A percentile compares a stretch with the other conserved stretches of the same genome.
Evolutionary conservation across 2,329 filamentous ascomycete genomes (phyloP).

Genomic region (Xylaria multiplex): DNA sequence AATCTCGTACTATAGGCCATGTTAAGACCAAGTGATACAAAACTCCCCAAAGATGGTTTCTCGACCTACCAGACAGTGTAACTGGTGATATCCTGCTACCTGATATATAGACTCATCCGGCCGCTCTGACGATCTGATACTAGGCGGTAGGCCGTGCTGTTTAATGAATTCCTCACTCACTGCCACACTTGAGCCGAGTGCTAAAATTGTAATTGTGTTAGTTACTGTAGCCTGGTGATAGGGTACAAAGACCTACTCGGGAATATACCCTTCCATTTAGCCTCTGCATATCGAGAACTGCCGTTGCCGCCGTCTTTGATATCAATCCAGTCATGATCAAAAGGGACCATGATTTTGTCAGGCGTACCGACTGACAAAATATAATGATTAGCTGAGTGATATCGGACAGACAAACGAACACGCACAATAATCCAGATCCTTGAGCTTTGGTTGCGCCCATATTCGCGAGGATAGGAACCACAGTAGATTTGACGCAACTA

Average conservation of each 20-base stretch:
- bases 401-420: background rate
- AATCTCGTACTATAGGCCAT: conserved; percentile 5
- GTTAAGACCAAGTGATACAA: background rate
- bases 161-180: conserved; percentile 5
- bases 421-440: conserved; percentile 15
- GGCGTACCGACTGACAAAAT: conserved; percentile 2
- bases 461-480: conserved; percentile 8
- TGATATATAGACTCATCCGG: conserved; percentile 5
- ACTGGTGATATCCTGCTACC: conserved; percentile 23
- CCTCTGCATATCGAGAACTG: conserved; percentile 14
- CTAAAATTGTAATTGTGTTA: background rate
- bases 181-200: conserved; percentile 7
- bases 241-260: conserved; percentile 9
- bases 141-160: conserved; percentile 4
- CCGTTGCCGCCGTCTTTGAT: conserved; percentile 1
- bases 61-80: conserved; percentile 14
- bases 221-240: background rate
- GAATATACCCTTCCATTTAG: conserved; percentile 18
- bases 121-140: background rate
- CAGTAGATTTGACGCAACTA: conserved; percentile 14
- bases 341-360: conserved; percentile 12
- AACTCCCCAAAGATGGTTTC: too few species aligned
- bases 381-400: conserved; percentile 1
- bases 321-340: conserved; percentile 17
- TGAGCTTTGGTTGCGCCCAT: conserved; percentile 5